A percentile compares a stretch with the other conserved stretches of the same genome.
These are phyloP conservation scores for Blastobotrys arbuscula DNA, from an alignment of 1,139 yeast genomes.

Conservation along the genomic window DNA sequence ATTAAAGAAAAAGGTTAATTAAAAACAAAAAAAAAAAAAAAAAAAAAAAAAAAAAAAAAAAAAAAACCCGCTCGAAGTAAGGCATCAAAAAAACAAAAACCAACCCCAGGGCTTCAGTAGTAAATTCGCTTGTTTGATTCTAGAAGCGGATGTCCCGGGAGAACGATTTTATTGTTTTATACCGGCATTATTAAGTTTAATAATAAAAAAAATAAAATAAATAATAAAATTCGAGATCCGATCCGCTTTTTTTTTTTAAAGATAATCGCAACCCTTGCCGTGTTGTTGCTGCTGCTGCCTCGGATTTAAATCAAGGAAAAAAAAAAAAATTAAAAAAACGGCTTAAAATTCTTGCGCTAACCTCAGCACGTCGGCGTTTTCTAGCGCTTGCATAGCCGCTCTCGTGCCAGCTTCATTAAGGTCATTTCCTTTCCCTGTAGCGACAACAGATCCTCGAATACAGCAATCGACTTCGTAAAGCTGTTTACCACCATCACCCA, in stretches of 20 bases:
- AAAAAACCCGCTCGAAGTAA: too few relatives aligned
- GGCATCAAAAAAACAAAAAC: too few relatives aligned
- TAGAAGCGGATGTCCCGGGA: too few relatives aligned
- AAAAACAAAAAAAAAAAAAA: not conserved
- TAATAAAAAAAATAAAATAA: not conserved
- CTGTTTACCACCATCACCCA: not conserved
- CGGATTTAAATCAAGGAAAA: too few relatives aligned
- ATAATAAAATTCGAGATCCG: not conserved
- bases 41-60: not conserved
- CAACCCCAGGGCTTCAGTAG: too few relatives aligned
- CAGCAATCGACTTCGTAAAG: constrained; percentile 11
- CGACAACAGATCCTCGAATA: constrained; percentile 10
- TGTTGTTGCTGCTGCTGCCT: too few relatives aligned
- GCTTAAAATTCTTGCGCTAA: not conserved
- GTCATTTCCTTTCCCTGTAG: constrained; percentile 5
- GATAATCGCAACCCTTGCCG: too few relatives aligned
- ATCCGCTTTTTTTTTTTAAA: too few relatives aligned
- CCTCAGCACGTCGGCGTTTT: constrained; percentile 8
- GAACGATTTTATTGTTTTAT: too few relatives aligned
- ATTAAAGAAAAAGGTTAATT: too few relatives aligned
- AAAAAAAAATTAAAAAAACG: not conserved
- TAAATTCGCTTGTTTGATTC: too few relatives aligned
- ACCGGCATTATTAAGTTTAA: too few relatives aligned
- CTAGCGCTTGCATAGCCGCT: constrained; percentile 9
- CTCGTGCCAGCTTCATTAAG: constrained; percentile 7